These are phyloP conservation scores for Calendula officinalis DNA, from an alignment of 129 eudicot genomes.

Conservation along the genomic window DNA sequence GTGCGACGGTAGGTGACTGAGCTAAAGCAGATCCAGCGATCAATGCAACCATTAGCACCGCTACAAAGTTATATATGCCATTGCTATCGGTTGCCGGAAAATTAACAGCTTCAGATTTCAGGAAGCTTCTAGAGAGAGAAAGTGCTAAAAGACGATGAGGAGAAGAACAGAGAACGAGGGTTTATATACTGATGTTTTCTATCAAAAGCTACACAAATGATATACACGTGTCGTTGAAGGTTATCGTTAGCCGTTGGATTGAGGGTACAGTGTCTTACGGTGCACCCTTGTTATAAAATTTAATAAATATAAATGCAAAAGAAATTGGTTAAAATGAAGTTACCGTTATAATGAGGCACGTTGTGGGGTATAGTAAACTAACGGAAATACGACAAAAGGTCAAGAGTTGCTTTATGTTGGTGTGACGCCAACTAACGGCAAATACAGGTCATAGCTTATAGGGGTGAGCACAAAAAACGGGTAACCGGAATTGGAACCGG, in stretches of 20 bases:
- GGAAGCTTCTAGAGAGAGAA: slow-evolving; percentile 11
- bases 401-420: slow-evolving; percentile 18
- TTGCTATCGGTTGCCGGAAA: slow-evolving; percentile 18
- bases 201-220: not conserved
- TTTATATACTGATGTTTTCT: slow-evolving; percentile 21
- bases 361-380: slow-evolving; percentile 22
- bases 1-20: slow-evolving; percentile 57
- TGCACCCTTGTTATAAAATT: slow-evolving; percentile 1
- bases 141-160: too few species aligned
- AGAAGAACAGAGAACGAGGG: slow-evolving; percentile 10
- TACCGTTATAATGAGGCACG: slow-evolving; percentile 41
- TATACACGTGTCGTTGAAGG: slow-evolving; percentile 14
- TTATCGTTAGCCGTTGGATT: slow-evolving; percentile 24
- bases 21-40: slow-evolving; percentile 54
- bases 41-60: slow-evolving; percentile 38
- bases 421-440: slow-evolving; percentile 32
- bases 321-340: slow-evolving; percentile 11
- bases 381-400: slow-evolving; percentile 19
- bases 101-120: not conserved
- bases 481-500: too few species aligned
- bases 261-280: slow-evolving; percentile 21
- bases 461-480: too few species aligned
- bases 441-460: slow-evolving; percentile 23
- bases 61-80: slow-evolving; percentile 37
- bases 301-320: not conserved